Base-by-base conservation (phyloP, 768 basidiomycete species). In the Leccinum ochraceum region DNA sequence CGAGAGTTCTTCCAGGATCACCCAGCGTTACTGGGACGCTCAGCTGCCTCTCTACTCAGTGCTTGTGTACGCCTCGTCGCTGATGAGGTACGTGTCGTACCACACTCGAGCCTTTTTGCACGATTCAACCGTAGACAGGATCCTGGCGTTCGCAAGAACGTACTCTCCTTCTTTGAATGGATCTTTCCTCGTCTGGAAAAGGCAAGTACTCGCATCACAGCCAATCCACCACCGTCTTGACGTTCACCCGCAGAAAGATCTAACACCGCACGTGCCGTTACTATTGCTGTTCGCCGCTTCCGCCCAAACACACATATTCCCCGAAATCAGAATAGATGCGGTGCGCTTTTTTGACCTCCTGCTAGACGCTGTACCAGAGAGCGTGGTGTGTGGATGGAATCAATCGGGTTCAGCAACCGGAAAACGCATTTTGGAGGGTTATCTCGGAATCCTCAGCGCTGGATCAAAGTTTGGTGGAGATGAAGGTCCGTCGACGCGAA, bases 251-350 rank as follows among this genome's bases (percentile, higher is more conserved):
- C 65, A 95, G 94, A 81, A 87, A 44, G 80, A 85, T 54, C 74
- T 98, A 1, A 60, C 77, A 1, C 94, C 95, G 5, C 92, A 97
- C 69, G 79, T 89, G 0, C 78, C 91, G 1, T 68, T 87, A 0
- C 78, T 98, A 6, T 79, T 98, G 24, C 83, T 98, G 16, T 96
- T 95, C 71, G 86, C 87, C 0, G 88, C 92, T 6, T 96, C 95
- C 10, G 93, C 94, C 0, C 89, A 95, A 72, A 95, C 93, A 0
- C 91, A 95, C 67, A 96, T 98, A 52, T 97, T 95, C 72, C 95
- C 95, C 22, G 94, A 96, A 73, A 94, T 98, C 61, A 84, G 94
- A 16, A 82, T 98, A 42, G 95, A 98, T 69, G 92, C 94, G 3
- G 80, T 96, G 57, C 86, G 88, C 13, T 85, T 94, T 65, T 74